Conservation (phyloP, 768 basidiomycete species). For the Hypholoma fasciculare region DNA sequence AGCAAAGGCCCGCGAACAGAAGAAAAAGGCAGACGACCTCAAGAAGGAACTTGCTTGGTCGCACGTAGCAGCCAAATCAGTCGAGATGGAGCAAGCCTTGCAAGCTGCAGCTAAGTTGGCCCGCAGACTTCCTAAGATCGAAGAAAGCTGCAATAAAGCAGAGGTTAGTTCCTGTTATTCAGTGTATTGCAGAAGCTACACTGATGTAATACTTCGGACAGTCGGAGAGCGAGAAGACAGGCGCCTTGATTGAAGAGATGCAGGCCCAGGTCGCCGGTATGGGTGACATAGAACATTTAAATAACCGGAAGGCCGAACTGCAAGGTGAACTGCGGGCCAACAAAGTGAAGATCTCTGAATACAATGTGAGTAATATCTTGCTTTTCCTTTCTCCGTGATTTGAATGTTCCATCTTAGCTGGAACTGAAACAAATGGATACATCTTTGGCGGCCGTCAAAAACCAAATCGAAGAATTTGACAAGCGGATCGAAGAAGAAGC, state of each 20-base stretch:
- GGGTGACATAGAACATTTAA: conserved; percentile 32
- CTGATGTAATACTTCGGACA: conserved; percentile 12
- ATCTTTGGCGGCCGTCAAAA: conserved; percentile 31
- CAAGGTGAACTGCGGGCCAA: conserved; percentile 46
- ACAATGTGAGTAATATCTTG: conserved; percentile 37
- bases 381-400: not conserved
- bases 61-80: conserved; percentile 71
- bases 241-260: conserved; percentile 26
- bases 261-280: conserved; percentile 30
- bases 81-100: conserved; percentile 44
- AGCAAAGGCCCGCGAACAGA: conserved; percentile 68
- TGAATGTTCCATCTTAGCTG: not conserved
- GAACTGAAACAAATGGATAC: conserved; percentile 52
- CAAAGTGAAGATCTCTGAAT: conserved; percentile 39
- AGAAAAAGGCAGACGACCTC: conserved; percentile 64
- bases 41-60: conserved; percentile 89
- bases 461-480: conserved; percentile 38
- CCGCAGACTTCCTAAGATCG: conserved; percentile 37
- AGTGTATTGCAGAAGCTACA: not conserved
- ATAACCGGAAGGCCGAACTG: conserved; percentile 44
- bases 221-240: conserved; percentile 30
- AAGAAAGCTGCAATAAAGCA: conserved; percentile 31
- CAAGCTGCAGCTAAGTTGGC: conserved; percentile 34
- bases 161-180: conserved; percentile 26
- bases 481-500: conserved; percentile 54